A percentile compares a stretch with the other conserved stretches of the same genome.
Evolutionary conservation across 1,139 yeast species (phyloP).

Genomic region (Meyerozyma elateridarum): DNA sequence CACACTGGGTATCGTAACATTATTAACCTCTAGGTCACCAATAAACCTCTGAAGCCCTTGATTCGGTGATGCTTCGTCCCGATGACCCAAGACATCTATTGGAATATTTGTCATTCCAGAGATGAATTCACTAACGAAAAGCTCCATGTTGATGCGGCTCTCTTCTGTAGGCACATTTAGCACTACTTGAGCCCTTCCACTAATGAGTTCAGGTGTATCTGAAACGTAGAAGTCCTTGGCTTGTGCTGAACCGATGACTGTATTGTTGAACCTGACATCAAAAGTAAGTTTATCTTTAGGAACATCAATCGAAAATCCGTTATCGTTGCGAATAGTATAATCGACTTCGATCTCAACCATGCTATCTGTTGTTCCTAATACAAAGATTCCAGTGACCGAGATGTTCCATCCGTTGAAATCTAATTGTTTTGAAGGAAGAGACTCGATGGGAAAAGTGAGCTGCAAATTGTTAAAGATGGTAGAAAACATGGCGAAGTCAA

Average conservation of each 20-base stretch:
- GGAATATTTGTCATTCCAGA: conserved; percentile 17
- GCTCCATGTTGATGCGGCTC: conserved; percentile 14
- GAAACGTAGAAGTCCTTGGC: background rate
- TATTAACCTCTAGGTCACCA: conserved; percentile 11
- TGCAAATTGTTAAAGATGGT: background rate
- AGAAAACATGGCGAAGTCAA: conserved; percentile 3
- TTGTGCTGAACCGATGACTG: conserved; percentile 1
- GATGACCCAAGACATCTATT: conserved; percentile 9
- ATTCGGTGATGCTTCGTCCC: conserved; percentile 12
- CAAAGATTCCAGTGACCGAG: background rate
- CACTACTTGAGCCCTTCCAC: background rate
- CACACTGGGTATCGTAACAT: conserved; percentile 16
- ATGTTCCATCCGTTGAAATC: background rate
- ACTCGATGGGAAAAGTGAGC: conserved; percentile 1
- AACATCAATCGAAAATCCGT: conserved; percentile 3
- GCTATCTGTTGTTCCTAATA: conserved; percentile 4
- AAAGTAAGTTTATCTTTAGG: conserved; percentile 5
- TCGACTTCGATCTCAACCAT: conserved; percentile 4
- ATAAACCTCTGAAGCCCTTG: conserved; percentile 16
- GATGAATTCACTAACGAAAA: conserved; percentile 18
- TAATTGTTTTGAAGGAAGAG: background rate
- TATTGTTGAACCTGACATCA: conserved; percentile 3
- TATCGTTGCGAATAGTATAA: conserved; percentile 1
- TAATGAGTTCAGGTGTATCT: background rate
- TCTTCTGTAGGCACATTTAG: conserved; percentile 6